Base-by-base conservation (phyloP, 495 filamentous ascomycete species). In the Aspergillus wentii region DNA sequence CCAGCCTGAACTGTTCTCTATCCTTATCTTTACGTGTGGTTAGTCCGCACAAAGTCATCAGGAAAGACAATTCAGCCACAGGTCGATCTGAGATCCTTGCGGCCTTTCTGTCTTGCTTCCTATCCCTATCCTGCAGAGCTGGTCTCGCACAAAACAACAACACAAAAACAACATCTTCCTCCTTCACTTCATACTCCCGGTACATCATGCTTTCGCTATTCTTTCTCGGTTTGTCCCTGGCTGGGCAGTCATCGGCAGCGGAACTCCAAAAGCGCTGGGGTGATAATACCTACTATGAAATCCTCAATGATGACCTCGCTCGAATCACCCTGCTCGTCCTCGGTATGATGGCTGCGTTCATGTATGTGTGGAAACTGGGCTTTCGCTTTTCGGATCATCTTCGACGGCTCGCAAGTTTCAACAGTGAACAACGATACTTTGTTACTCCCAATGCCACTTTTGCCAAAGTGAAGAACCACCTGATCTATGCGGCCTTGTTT, bases 401-500 rank as follows among this genome's bases (percentile, higher is more conserved):
- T 10, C 78, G 92, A 52, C 82, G 80, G n/a, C 63, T 96, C 36
- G 64, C 80, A 18, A 84, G 77, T 42, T 75, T 95, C 46, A 83
- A 79, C 71, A 83, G 82, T 42, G 81, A 60, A 14, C 86, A 84
- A 53, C 60, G 69, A 27, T 92, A 82, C 47, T 80, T 79, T 42
- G 50, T 68, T 9, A 49, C 50, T n/a, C 62, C 71, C 0, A 46
- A 71, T 21, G 30, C 34, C 3, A 59, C 51, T 3, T 69, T 79
- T 56, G 76, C 84, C 48, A 73, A 69, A 61, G 44, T 95, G 49
- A 95, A 95, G 69, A 79, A 77, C 44, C 69, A 91, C 51, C 52
- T 94, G 35, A 71, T 94, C 46, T 88, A 90, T 57, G 91, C 92
- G 8, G 89, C 92, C 1, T 62, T 97, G 15, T 81, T 86, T 59